These are phyloP conservation scores for Hawksworthiomyces lignivorus DNA, from an alignment of 2,329 filamentous ascomycete genomes.

Conservation along the genomic window DNA sequence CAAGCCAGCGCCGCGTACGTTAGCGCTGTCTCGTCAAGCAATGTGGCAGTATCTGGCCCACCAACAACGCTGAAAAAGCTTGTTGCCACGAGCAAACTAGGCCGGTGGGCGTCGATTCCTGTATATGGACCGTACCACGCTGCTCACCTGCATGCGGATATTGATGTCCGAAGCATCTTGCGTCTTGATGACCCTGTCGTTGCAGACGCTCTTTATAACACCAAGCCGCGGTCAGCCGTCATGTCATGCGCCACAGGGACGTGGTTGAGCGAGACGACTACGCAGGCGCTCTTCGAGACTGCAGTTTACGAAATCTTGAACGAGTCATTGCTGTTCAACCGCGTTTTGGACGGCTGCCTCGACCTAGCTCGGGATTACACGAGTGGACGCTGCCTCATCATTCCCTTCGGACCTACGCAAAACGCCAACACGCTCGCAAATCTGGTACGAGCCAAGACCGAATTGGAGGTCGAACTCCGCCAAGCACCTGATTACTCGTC, in stretches of 20 bases:
- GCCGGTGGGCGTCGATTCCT: constrained; percentile 39
- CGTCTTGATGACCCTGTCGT: constrained; percentile 33
- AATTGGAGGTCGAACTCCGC: constrained; percentile 35
- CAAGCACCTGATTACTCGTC: constrained; percentile 25
- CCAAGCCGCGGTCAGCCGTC: constrained; percentile 37
- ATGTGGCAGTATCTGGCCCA: constrained; percentile 47
- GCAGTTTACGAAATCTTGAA: constrained; percentile 43
- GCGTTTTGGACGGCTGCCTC: constrained; percentile 40
- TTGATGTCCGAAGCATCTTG: constrained; percentile 38
- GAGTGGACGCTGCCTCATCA: constrained; percentile 34
- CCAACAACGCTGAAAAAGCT: constrained; percentile 40
- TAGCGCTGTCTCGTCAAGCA: constrained; percentile 41
- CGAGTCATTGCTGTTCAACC: constrained; percentile 39
- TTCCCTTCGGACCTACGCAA: constrained; percentile 43
- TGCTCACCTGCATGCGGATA: constrained; percentile 39
- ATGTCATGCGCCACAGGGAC: constrained; percentile 44
- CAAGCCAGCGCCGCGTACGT: constrained; percentile 42
- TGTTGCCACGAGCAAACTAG: constrained; percentile 29
- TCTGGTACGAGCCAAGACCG: constrained; percentile 33
- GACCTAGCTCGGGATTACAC: constrained; percentile 32
- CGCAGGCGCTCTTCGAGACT: constrained; percentile 32
- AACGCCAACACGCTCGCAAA: constrained; percentile 38
- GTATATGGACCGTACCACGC: constrained; percentile 53
- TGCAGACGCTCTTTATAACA: constrained; percentile 30
- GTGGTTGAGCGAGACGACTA: constrained; percentile 32